Evolutionary conservation across 306 rosid species (phyloP), one percentile per base, ranked within the genome.

Genomic region (cucumber (Cucumis sativus)): DNA sequence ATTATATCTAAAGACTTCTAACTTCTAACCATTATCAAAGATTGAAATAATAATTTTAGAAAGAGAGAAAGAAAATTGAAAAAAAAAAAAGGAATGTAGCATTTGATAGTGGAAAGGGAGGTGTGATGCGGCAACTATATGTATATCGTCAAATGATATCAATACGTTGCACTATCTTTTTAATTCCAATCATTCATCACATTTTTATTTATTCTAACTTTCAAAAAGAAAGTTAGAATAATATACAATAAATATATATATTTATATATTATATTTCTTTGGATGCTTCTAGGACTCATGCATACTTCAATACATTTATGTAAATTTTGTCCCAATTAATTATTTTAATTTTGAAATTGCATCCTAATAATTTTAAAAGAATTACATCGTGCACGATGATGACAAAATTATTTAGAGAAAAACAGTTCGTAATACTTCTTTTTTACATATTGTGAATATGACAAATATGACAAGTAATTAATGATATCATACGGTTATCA

Each of bases 71-170:
- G 12, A 2, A 13, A 49, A 49, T 12, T n/a, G n/a, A n/a, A n/a
- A 49, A n/a, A 18, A 9, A 8, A n/a, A 55, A n/a, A 20, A 1
- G 0, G 18, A 28, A 57, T 30, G 69, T 6, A 62, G 41, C 69
- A 54, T 49, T 6, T 37, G 12, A 62, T 63, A 20, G 69, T 63
- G 69, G 69, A 63, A 63, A 63, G 69, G 12, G 69, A 63, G 21
- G 43, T 63, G 69, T 63, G 69, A 63, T 33, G 69, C 69, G 69
- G 69, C 69, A 63, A 63, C 69, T 63, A 63, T 63, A 8, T 33
- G 25, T 23, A 23, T 23, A 23, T 23, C n/a, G n/a, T n/a, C 13
- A 37, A 63, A 63, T 63, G 3, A 63, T 63, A 63, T 63, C 43
- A 33, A 37, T 63, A 33, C 4, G 21, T 30, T 33, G 43, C 69